Evolutionary conservation across 306 rosid genomes (phyloP).

Genomic region (Vigna angularis): DNA sequence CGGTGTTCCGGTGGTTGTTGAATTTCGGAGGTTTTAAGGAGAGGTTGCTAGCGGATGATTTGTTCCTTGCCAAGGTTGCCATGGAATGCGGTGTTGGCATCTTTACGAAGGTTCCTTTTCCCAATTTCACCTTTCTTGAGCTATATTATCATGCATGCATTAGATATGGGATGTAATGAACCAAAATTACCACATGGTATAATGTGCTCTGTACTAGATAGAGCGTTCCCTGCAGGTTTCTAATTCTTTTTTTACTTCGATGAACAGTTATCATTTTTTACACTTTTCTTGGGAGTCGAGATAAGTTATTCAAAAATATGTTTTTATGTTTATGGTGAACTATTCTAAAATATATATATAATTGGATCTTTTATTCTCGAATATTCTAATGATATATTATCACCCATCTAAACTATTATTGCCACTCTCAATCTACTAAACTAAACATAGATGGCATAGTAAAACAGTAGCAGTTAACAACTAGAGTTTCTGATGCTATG

Average conservation of each 20-base stretch:
- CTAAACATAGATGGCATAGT: neutral
- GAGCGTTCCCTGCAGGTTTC: neutral
- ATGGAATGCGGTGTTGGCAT: constrained; percentile 97
- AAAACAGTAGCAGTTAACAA: constrained; percentile 13
- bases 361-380: neutral
- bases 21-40: constrained; percentile 90
- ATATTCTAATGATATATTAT: neutral
- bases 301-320: no score
- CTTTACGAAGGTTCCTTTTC: constrained; percentile 75
- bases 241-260: neutral
- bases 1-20: constrained; percentile 77
- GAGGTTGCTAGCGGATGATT: constrained; percentile 87
- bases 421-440: constrained; percentile 19
- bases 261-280: neutral
- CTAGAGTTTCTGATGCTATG: constrained; percentile 2
- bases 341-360: no score
- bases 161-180: neutral
- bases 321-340: no score
- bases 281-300: neutral
- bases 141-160: neutral
- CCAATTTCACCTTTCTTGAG: neutral
- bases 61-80: constrained; percentile 87
- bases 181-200: neutral
- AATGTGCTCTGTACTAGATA: neutral
- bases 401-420: neutral